Evolutionary conservation across 2,329 filamentous ascomycete species (phyloP).

Genomic region (Pestalotiopsis sp.): DNA sequence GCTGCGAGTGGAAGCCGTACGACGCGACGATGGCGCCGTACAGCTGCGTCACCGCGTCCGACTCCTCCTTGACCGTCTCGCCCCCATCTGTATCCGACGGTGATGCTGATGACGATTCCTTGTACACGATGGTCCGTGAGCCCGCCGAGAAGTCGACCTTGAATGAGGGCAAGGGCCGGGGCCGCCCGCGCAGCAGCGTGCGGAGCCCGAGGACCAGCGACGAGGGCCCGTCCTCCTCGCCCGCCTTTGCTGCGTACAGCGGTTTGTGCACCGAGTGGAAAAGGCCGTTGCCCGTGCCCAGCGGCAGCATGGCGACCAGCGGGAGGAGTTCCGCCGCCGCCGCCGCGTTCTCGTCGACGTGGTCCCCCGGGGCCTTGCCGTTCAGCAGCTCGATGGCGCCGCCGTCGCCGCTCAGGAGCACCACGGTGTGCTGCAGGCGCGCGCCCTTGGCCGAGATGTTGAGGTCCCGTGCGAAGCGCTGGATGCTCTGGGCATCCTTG

Average conservation of each 20-base stretch:
- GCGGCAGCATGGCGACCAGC: slow-evolving; percentile 56
- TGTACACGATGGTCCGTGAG: slow-evolving; percentile 48
- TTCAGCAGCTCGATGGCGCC: slow-evolving; percentile 85
- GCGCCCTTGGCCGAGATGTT: slow-evolving; percentile 21
- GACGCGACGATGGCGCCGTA: slow-evolving; percentile 84
- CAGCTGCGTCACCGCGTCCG: slow-evolving; percentile 42
- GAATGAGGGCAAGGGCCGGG: slow-evolving; percentile 64
- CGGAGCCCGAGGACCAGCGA: slow-evolving; percentile 53
- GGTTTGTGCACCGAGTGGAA: slow-evolving; percentile 66
- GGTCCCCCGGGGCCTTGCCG: slow-evolving; percentile 37
- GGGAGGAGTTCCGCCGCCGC: slow-evolving; percentile 30
- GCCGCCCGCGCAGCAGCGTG: slow-evolving; percentile 60
- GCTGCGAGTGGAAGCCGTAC: slow-evolving; percentile 85
- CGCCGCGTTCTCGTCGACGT: not conserved
- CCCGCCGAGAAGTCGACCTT: slow-evolving; percentile 62
- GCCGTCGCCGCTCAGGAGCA: slow-evolving; percentile 87
- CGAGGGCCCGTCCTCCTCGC: slow-evolving; percentile 31
- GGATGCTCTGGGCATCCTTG: slow-evolving; percentile 63
- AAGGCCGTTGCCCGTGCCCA: slow-evolving; percentile 68
- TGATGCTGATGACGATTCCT: slow-evolving; percentile 3
- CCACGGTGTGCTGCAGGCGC: slow-evolving; percentile 55
- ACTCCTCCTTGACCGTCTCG: slow-evolving; percentile 26
- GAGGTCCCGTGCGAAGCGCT: slow-evolving; percentile 56
- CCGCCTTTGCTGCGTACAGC: slow-evolving; percentile 41
- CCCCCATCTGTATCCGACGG: not conserved